Evolutionary conservation across 2,329 filamentous ascomycete genomes (phyloP), one percentile per base, ranked within the genome.

Genomic region (Penicillium concentricum): DNA sequence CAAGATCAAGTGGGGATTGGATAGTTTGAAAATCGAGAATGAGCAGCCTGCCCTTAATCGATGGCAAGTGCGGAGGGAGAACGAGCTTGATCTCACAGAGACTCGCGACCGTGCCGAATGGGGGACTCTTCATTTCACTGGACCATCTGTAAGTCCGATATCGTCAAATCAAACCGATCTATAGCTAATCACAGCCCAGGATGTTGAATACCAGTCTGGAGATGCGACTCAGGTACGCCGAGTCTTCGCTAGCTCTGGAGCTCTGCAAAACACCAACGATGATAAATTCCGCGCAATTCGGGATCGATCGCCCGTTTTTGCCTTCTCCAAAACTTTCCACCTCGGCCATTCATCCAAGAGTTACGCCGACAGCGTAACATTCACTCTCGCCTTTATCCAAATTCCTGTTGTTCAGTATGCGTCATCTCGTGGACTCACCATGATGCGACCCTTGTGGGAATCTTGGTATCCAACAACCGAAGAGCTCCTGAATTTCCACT

Each of bases 261-360:
- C 79, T 1, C 74, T 95, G 20, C 79, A 82, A 53, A 90, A 94
- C 67, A 72, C 79, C 45, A 81, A 88, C 16, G 90, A 94, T 65
- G 73, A 75, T n/a, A 73, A 77, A 1, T 92, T 87, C 72, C 84
- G 90, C 4, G 76, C 79, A 7, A 88, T 92, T 60, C 88, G 88
- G 79, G 87, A 92, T 49, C 82, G 90, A 30, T 88, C 93, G 70
- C 91, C 91, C 0, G 87, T 92, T 4, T 93, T 94, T 75, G 90
- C 90, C 0, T 94, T 92, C 70, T 81, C 86, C 15, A 88, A 88
- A 65, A 79, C 81, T 5, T 88, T 90, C 72, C 76, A 77, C 16
- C 74, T 87, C 5, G 76, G 82, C 28, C 63, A 61, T 22, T 66
- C 63, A n/a, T 24, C 55, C 1, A 61, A 61, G 7, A 47, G 42